Evolutionary conservation across 2,329 filamentous ascomycete species (phyloP).

Genomic region (Hypoxylon sp.): DNA sequence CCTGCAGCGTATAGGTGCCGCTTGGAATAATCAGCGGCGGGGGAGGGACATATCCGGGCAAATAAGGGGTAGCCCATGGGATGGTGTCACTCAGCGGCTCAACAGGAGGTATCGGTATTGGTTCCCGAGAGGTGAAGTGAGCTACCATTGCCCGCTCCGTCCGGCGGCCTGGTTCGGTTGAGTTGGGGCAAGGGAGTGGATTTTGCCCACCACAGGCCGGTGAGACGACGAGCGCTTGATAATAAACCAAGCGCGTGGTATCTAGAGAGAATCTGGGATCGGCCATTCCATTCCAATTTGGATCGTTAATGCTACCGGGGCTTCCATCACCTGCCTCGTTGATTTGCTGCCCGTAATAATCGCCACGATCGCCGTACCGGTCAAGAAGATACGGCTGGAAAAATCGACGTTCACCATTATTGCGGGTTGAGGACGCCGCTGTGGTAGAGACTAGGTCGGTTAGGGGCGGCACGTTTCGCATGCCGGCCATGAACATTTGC

Average conservation of each 20-base stretch:
- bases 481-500: conserved; percentile 58
- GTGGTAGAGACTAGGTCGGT: conserved; percentile 56
- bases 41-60: conserved; percentile 40
- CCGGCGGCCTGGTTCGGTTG: conserved; percentile 57
- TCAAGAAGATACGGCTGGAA: conserved; percentile 63
- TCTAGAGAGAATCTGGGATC: conserved; percentile 61
- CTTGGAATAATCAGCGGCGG: not conserved
- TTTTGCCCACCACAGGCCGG: conserved; percentile 62
- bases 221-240: conserved; percentile 56
- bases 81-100: conserved; percentile 51
- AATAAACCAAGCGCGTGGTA: conserved; percentile 61
- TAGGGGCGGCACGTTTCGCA: conserved; percentile 61
- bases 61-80: conserved; percentile 56
- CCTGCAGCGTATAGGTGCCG: conserved; percentile 44
- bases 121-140: conserved; percentile 53
- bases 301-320: conserved; percentile 59
- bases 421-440: conserved; percentile 59
- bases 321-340: conserved; percentile 57
- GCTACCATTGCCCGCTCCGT: conserved; percentile 61
- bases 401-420: conserved; percentile 62
- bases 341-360: conserved; percentile 61
- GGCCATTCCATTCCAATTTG: conserved; percentile 64
- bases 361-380: conserved; percentile 60
- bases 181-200: conserved; percentile 59
- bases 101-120: conserved; percentile 45